These are phyloP conservation scores for Cyclotella cryptica DNA, from an alignment of 108 stramenopile species.

Conservation along the genomic window DNA sequence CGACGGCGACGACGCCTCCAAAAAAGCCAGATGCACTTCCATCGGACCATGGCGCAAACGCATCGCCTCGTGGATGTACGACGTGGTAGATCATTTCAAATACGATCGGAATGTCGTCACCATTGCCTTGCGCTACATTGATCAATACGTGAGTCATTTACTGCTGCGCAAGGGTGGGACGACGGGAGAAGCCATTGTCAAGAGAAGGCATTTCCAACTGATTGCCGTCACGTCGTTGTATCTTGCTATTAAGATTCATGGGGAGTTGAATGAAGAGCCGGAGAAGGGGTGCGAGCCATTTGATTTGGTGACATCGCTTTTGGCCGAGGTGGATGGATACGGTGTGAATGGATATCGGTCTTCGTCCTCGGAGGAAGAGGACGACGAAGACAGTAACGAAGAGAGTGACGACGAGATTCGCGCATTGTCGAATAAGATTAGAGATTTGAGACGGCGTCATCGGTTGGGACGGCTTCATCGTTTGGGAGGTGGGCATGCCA, in stretches of 20 bases:
- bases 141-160: slow-evolving; percentile 35
- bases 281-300: slow-evolving; percentile 3
- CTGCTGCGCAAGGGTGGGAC: slow-evolving; percentile 3
- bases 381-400: slow-evolving; percentile 20
- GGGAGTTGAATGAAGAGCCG: slow-evolving; percentile 53
- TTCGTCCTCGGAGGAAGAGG: slow-evolving; percentile 15
- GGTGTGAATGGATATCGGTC: slow-evolving; percentile 18
- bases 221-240: slow-evolving; percentile 73
- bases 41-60: slow-evolving; percentile 50
- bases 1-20: neutral
- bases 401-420: slow-evolving; percentile 44
- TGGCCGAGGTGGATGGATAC: slow-evolving; percentile 46
- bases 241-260: slow-evolving; percentile 76
- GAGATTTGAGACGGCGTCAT: slow-evolving; percentile 43
- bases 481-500: neutral
- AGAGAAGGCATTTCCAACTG: slow-evolving; percentile 58
- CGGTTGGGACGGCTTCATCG: slow-evolving; percentile 26
- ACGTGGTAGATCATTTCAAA: slow-evolving; percentile 44
- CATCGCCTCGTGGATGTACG: slow-evolving; percentile 44
- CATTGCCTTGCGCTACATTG: slow-evolving; percentile 33
- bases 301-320: slow-evolving; percentile 27
- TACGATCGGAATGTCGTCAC: slow-evolving; percentile 40
- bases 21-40: slow-evolving; percentile 16
- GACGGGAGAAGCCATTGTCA: slow-evolving; percentile 8
- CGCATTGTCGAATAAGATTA: slow-evolving; percentile 45